phyloP scores from a whole-genome alignment of 1,284 basidiomycete species.

The Rhodotorula sp. region DNA sequence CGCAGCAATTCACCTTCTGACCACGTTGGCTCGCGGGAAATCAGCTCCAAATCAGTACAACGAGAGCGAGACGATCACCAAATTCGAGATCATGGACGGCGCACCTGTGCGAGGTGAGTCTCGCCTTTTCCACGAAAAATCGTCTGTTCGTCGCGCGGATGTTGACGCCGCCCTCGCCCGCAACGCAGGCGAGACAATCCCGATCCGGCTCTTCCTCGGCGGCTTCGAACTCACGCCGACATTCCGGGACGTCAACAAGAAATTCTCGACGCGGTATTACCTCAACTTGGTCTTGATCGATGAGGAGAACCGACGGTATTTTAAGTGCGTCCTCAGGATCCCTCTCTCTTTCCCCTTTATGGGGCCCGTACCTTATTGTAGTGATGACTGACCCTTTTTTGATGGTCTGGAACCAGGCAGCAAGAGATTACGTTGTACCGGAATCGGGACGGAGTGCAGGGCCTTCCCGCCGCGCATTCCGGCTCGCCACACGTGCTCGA shows the following conservation, averaged over 20 bases:
- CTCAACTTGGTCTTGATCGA: conserved; percentile 91
- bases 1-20: conserved; percentile 4
- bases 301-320: conserved; percentile 93
- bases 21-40: too few species aligned
- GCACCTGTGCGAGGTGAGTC: conserved; percentile 79
- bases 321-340: conserved; percentile 57
- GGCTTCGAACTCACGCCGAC: conserved; percentile 98
- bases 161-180: background rate
- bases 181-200: conserved; percentile 84
- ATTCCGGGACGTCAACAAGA: conserved; percentile 99
- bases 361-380: too few species aligned
- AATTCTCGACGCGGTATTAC: conserved; percentile 95
- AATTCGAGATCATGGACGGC: conserved; percentile 99
- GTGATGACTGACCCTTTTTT: too few species aligned
- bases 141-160: background rate
- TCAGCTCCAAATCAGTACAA: conserved; percentile 92
- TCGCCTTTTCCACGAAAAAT: background rate
- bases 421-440: conserved; percentile 47
- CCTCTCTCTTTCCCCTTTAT: background rate
- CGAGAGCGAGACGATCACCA: conserved; percentile 97
- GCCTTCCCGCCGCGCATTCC: background rate
- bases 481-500: background rate
- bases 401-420: conserved; percentile 31
- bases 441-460: conserved; percentile 16
- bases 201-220: conserved; percentile 93